A percentile compares a stretch with the other conserved stretches of the same genome.
Evolutionary conservation across 2,329 filamentous ascomycete species (phyloP).

Genomic region (Cordyceps tenuipes): DNA sequence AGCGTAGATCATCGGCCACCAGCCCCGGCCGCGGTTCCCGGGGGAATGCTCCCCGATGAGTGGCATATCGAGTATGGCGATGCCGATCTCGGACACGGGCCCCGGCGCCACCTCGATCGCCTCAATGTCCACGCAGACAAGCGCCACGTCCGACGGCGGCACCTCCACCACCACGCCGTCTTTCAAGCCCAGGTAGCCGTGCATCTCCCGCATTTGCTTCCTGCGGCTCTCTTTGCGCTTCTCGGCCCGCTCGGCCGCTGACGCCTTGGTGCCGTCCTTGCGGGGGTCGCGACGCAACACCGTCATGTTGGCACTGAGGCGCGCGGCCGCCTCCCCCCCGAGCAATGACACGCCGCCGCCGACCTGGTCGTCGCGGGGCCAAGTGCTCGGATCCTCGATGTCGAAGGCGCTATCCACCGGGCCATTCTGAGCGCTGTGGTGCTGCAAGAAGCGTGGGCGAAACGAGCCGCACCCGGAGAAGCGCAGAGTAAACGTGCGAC

Average conservation of each 20-base stretch:
- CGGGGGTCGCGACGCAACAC: not conserved
- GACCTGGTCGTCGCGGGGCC: not conserved
- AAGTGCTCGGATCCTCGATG: conserved; percentile 14
- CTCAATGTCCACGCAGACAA: conserved; percentile 78
- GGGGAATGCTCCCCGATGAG: conserved; percentile 46
- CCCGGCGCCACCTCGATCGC: conserved; percentile 60
- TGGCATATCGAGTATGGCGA: conserved; percentile 69
- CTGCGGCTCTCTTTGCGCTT: conserved; percentile 42
- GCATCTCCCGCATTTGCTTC: conserved; percentile 53
- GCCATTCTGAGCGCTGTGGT: conserved; percentile 44
- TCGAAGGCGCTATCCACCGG: conserved; percentile 23
- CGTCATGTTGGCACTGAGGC: conserved; percentile 1
- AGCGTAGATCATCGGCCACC: conserved; percentile 58
- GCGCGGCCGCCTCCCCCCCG: not conserved
- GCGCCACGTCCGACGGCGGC: conserved; percentile 34
- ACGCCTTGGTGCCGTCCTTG: not conserved
- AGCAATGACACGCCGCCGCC: not conserved
- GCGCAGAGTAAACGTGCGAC: conserved; percentile 48
- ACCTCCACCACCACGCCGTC: not conserved
- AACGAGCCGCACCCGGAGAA: conserved; percentile 56
- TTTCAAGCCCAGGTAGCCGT: conserved; percentile 62
- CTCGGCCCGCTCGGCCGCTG: conserved; percentile 27
- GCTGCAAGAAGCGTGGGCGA: conserved; percentile 61
- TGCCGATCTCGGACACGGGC: conserved; percentile 75
- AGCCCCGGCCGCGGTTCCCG: conserved; percentile 53